Evolutionary conservation across 805 yeast genomes (phyloP).

Genomic region (Yamadazyma phyllophila): DNA sequence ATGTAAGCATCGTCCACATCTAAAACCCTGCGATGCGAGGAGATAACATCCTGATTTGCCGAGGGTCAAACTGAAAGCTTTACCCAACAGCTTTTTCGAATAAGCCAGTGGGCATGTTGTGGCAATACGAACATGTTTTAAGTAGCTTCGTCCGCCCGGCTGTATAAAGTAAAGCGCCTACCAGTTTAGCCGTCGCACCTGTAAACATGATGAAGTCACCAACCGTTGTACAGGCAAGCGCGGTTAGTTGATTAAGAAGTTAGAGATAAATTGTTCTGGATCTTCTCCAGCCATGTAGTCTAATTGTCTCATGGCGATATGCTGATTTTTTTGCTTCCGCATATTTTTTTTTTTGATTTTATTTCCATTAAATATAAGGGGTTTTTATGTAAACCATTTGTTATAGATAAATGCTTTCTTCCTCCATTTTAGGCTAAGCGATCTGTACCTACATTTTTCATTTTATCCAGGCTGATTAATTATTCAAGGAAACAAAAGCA

Average conservation of each 20-base stretch:
- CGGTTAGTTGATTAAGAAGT: background rate
- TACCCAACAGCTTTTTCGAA: no score
- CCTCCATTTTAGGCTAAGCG: background rate
- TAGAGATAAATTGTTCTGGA: conserved; percentile 3
- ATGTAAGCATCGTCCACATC: background rate
- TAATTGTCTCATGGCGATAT: conserved; percentile 4
- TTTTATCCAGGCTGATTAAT: no score
- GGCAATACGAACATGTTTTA: background rate
- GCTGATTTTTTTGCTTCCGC: background rate
- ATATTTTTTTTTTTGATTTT: background rate
- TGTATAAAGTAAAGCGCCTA: background rate
- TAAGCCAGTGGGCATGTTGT: no score
- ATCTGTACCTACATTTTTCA: conserved; percentile 1
- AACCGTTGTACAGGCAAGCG: background rate
- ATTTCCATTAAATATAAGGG: background rate
- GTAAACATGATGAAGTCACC: background rate
- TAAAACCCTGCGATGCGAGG: background rate
- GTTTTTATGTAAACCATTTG: background rate
- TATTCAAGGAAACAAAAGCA: no score
- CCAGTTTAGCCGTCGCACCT: background rate
- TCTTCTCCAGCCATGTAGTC: background rate
- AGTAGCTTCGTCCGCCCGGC: background rate
- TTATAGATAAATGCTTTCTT: background rate
- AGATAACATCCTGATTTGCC: no score
- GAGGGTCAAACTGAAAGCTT: no score